A percentile compares a stretch with the other conserved stretches of the same genome.
phyloP scores from a whole-genome alignment of 1,284 basidiomycete genomes.

The Athelia sp. region DNA sequence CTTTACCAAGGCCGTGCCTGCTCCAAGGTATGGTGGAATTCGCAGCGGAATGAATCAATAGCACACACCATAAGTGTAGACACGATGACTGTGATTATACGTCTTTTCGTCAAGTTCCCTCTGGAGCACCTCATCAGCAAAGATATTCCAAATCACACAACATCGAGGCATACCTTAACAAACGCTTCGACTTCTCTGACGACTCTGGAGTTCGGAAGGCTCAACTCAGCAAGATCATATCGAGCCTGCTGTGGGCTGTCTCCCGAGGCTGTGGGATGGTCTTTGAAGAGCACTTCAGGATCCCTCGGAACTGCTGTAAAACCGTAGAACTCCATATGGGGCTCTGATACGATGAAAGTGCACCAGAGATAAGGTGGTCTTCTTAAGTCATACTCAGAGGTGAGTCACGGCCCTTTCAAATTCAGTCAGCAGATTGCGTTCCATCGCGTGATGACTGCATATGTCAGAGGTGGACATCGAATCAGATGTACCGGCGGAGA shows the following conservation, averaged over 20 bases:
- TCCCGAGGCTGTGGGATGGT: constrained; percentile 42
- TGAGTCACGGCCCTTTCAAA: no score
- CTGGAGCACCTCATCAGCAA: constrained; percentile 15
- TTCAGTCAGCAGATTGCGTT: no score
- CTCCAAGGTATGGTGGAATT: not conserved
- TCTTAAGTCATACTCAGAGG: no score
- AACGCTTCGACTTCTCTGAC: constrained; percentile 36
- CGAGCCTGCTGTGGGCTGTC: constrained; percentile 40
- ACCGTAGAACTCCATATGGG: constrained; percentile 35
- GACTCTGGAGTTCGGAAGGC: constrained; percentile 38
- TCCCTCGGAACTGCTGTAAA: constrained; percentile 46
- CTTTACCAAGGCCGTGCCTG: constrained; percentile 40
- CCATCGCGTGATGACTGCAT: no score
- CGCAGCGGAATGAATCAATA: no score
- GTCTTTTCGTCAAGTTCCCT: constrained; percentile 44
- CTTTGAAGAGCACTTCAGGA: constrained; percentile 42
- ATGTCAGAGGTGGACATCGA: no score
- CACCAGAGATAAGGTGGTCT: not conserved
- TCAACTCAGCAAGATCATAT: constrained; percentile 36
- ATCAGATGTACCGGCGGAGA: no score
- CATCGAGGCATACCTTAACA: constrained; percentile 29
- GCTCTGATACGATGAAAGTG: constrained; percentile 15
- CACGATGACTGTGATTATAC: constrained; percentile 46
- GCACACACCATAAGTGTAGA: constrained; percentile 51
- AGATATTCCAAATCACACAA: constrained; percentile 1